phyloP scores from a whole-genome alignment of 306 rosid species.

The Hippophae tibetana region DNA sequence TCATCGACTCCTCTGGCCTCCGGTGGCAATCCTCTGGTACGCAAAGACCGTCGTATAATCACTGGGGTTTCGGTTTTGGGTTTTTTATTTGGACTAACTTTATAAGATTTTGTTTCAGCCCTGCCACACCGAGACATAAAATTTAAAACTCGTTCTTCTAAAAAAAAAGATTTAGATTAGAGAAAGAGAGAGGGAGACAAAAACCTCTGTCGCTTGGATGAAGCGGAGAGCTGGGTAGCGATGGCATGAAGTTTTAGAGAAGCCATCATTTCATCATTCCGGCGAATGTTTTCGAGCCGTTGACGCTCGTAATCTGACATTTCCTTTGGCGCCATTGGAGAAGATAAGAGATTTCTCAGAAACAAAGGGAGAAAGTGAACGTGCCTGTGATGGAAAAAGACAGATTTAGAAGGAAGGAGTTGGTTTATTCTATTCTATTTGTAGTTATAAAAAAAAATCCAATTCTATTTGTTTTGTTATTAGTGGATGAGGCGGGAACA shows the following conservation, averaged over 20 bases:
- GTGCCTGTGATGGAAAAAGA: too few species aligned
- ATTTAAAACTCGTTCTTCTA: neutral
- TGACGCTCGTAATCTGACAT: constrained; percentile 70
- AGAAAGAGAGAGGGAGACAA: constrained; percentile 1
- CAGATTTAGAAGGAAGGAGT: too few species aligned
- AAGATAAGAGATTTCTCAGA: too few species aligned
- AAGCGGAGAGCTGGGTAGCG: constrained; percentile 44
- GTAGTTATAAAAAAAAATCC: too few species aligned
- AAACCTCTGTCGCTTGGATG: constrained; percentile 62
- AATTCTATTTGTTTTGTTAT: too few species aligned
- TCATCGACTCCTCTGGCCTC: constrained; percentile 25
- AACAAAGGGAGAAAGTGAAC: too few species aligned
- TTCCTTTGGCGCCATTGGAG: constrained; percentile 40
- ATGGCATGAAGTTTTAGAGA: constrained; percentile 62
- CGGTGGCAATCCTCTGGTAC: constrained; percentile 63
- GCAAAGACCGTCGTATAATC: constrained; percentile 60
- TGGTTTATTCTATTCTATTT: too few species aligned
- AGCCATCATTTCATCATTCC: constrained; percentile 80
- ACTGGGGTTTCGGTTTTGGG: constrained; percentile 45
- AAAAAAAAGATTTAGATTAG: neutral
- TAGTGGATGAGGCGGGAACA: too few species aligned
- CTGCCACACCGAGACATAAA: constrained; percentile 23
- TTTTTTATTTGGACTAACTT: constrained; percentile 31
- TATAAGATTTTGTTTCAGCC: constrained; percentile 39
- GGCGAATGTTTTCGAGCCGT: constrained; percentile 84